Evolutionary conservation across 2,329 filamentous ascomycete genomes (phyloP), one percentile per base, ranked within the genome.

Genomic region (Amesomyces nigricolor): DNA sequence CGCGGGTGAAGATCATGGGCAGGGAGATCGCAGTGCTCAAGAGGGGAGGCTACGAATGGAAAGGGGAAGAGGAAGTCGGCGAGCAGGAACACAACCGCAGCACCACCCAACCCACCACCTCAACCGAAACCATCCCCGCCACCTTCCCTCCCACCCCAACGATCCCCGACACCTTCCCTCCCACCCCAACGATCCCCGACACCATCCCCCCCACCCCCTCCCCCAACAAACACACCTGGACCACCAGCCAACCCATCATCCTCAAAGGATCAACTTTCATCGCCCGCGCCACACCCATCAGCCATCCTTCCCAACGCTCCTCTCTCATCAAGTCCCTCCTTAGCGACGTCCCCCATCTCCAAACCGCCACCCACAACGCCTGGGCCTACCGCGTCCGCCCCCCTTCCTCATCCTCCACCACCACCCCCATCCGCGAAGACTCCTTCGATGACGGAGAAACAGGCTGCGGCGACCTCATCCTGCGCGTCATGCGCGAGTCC

Each of bases 21-120:
- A 79, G 89, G 51, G 83, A 90, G 50, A 74, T 95, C 13, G 78
- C 80, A 3, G 87, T 94, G 1, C 75, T 95, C 63, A 91, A 89
- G 70, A 76, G 90, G 62, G 85, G 87, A 67, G 89, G 87, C 1
- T 94, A 94, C 67, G 75, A 81, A 56, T 83, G 80, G 76, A 71
- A 71, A 40, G 73, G 73, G 13, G 74, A 75, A 4, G 70, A 73
- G 54, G 60, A 63, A 8, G 58, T 63, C 50, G 67, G 39, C 39
- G 62, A 52, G 49, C 59, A 61, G 51, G 67, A 52, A 49, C 59
- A 60, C 42, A 54, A 42, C 19, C 37, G 8, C 14, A 30, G 53
- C 48, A 50, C 45, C 52, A 54, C 32, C 5, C 19, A 49, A 49
- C 37, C 35, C 4, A n/a, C 17, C 14, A 19, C 26, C 47, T 42